Evolutionary conservation across 2,329 filamentous ascomycete genomes (phyloP).

Genomic region (Ophiostoma montium): DNA sequence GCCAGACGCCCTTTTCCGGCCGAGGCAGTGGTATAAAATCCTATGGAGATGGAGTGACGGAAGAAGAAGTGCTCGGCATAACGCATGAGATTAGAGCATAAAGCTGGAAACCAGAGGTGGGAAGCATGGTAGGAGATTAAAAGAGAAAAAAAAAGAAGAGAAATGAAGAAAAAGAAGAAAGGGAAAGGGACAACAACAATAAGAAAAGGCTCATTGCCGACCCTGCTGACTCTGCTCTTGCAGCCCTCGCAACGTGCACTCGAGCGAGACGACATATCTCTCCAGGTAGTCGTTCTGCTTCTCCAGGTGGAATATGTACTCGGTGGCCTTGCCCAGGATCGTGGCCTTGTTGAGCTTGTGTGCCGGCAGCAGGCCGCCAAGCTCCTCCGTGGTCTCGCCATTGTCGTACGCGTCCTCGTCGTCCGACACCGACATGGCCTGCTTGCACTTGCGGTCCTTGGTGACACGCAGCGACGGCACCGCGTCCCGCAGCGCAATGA

Average conservation of each 20-base stretch:
- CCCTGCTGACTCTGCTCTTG: background rate
- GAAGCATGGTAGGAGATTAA: background rate
- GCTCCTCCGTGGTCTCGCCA: slow-evolving; percentile 27
- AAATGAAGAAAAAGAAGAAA: background rate
- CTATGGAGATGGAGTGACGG: background rate
- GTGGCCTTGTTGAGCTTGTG: slow-evolving; percentile 30
- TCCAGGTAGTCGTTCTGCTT: slow-evolving; percentile 18
- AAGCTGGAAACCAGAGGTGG: background rate
- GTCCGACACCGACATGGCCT: slow-evolving; percentile 22
- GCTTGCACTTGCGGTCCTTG: slow-evolving; percentile 19
- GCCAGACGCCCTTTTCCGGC: slow-evolving; percentile 1
- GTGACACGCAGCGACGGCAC: slow-evolving; percentile 39
- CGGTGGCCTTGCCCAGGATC: slow-evolving; percentile 26
- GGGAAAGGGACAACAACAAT: background rate
- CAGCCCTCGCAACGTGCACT: background rate
- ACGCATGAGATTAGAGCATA: background rate
- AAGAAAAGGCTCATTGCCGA: background rate
- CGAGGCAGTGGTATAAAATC: slow-evolving; percentile 1
- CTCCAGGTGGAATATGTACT: slow-evolving; percentile 24
- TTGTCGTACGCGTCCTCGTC: slow-evolving; percentile 26
- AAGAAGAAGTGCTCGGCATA: background rate
- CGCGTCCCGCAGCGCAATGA: slow-evolving; percentile 58
- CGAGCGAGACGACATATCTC: slow-evolving; percentile 1
- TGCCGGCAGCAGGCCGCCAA: slow-evolving; percentile 25
- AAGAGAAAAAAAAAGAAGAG: background rate